These are phyloP conservation scores for Zasmidium angulare DNA, from an alignment of 2,329 filamentous ascomycete species.

Conservation along the genomic window DNA sequence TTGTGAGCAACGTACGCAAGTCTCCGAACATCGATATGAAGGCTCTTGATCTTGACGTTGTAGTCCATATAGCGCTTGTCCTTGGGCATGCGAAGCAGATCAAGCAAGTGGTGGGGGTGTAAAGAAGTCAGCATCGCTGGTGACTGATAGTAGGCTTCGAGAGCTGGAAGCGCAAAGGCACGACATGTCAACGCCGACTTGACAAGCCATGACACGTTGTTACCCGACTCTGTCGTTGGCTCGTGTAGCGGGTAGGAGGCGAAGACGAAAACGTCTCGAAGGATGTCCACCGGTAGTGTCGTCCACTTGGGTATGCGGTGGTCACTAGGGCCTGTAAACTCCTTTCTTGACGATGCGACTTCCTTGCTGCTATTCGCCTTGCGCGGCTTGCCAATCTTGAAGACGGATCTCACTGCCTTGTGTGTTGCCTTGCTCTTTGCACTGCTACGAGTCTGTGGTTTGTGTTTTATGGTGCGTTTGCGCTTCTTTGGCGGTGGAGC, in stretches of 20 bases:
- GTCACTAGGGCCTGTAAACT: slow-evolving; percentile 34
- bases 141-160: slow-evolving; percentile 38
- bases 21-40: slow-evolving; percentile 67
- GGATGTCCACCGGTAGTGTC: slow-evolving; percentile 34
- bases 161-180: slow-evolving; percentile 35
- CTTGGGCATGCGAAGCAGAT: slow-evolving; percentile 27
- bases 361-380: slow-evolving; percentile 23
- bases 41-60: slow-evolving; percentile 65
- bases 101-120: slow-evolving; percentile 34
- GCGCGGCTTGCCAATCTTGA: slow-evolving; percentile 25
- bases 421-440: slow-evolving; percentile 18
- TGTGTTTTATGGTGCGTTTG: slow-evolving; percentile 20
- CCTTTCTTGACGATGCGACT: slow-evolving; percentile 20
- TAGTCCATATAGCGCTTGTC: slow-evolving; percentile 55
- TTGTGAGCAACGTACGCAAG: slow-evolving; percentile 56
- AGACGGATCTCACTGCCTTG: slow-evolving; percentile 15
- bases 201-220: slow-evolving; percentile 35
- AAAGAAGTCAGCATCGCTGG: slow-evolving; percentile 31
- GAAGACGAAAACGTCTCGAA: slow-evolving; percentile 37
- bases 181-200: slow-evolving; percentile 35
- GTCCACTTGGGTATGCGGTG: slow-evolving; percentile 35
- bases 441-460: slow-evolving; percentile 28
- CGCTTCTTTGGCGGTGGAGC: slow-evolving; percentile 25
- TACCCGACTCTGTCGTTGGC: slow-evolving; percentile 20
- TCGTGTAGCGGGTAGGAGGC: slow-evolving; percentile 30